These are phyloP conservation scores for Aureobasidium sp. DNA, from an alignment of 2,329 filamentous ascomycete species.

Conservation along the genomic window DNA sequence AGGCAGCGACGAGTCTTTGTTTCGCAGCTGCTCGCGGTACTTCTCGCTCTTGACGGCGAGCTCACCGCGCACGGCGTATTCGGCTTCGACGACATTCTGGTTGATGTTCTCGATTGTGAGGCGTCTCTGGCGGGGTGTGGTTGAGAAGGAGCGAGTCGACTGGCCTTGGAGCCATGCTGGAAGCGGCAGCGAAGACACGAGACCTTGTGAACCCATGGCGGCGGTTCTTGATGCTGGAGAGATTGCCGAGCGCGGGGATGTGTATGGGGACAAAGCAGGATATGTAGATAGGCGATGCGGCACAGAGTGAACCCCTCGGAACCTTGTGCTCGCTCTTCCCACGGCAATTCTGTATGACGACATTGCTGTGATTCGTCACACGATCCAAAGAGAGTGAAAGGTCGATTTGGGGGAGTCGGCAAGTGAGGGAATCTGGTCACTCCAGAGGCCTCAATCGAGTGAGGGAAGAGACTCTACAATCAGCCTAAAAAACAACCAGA, in stretches of 20 bases:
- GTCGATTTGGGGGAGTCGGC: background rate
- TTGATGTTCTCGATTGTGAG: conserved; percentile 85
- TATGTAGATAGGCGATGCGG: conserved; percentile 8
- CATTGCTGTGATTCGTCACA: background rate
- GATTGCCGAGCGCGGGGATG: background rate
- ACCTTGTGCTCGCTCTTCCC: background rate
- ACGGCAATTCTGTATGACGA: conserved; percentile 9
- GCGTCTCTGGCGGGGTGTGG: conserved; percentile 9
- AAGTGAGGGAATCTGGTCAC: background rate
- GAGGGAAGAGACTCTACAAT: background rate
- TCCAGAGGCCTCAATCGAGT: background rate
- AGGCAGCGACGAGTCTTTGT: conserved; percentile 55
- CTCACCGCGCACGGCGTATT: conserved; percentile 96
- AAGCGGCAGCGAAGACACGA: background rate
- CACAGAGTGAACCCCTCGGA: background rate
- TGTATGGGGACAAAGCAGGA: background rate
- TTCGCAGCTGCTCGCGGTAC: conserved; percentile 64
- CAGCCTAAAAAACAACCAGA: conserved; percentile 4
- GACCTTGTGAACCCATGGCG: background rate
- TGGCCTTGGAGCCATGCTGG: background rate
- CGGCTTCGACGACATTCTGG: conserved; percentile 71
- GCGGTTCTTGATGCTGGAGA: background rate
- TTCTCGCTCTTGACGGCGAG: conserved; percentile 88
- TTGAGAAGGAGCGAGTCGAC: conserved; percentile 5
- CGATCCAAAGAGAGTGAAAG: background rate